A percentile compares a stretch with the other conserved stretches of the same genome.
Evolutionary conservation across 495 filamentous ascomycete genomes (phyloP).

Genomic region (Oidiodendron maius): DNA sequence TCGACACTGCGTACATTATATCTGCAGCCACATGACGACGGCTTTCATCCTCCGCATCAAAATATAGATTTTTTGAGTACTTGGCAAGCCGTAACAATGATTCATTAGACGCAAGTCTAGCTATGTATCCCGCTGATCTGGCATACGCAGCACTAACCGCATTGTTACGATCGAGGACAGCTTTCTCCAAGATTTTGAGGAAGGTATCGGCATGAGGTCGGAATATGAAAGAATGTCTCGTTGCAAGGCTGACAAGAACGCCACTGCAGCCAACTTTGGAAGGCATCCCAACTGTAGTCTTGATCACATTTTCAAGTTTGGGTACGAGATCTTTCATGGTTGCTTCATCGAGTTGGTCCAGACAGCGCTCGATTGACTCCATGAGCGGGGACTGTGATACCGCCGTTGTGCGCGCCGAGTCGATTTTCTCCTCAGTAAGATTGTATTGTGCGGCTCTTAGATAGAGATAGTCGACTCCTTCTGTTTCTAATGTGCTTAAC

Average conservation of each 20-base stretch:
- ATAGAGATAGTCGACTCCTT: conserved; percentile 85
- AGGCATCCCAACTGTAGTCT: conserved; percentile 80
- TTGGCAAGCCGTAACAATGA: conserved; percentile 60
- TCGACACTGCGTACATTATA: conserved; percentile 70
- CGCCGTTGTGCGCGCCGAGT: conserved; percentile 72
- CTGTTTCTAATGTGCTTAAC: conserved; percentile 79
- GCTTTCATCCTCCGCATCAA: conserved; percentile 68
- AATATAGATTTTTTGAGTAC: conserved; percentile 67
- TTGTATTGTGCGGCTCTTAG: conserved; percentile 84
- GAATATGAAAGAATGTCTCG: conserved; percentile 67
- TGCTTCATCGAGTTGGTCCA: conserved; percentile 74
- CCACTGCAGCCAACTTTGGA: conserved; percentile 87
- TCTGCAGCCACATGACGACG: conserved; percentile 72
- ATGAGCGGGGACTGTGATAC: conserved; percentile 85
- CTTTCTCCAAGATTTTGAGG: conserved; percentile 68
- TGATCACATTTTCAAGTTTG: conserved; percentile 69
- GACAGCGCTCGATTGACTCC: conserved; percentile 85
- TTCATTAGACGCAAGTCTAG: conserved; percentile 66
- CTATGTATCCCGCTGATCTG: conserved; percentile 75
- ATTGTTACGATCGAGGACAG: conserved; percentile 83
- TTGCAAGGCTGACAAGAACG: conserved; percentile 81
- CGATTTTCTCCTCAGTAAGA: conserved; percentile 74
- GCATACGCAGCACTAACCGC: conserved; percentile 85
- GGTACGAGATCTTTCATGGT: conserved; percentile 70
- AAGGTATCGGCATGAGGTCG: conserved; percentile 71